Conservation (phyloP, 768 basidiomycete genomes). For the Termitomyces titanicus region DNA sequence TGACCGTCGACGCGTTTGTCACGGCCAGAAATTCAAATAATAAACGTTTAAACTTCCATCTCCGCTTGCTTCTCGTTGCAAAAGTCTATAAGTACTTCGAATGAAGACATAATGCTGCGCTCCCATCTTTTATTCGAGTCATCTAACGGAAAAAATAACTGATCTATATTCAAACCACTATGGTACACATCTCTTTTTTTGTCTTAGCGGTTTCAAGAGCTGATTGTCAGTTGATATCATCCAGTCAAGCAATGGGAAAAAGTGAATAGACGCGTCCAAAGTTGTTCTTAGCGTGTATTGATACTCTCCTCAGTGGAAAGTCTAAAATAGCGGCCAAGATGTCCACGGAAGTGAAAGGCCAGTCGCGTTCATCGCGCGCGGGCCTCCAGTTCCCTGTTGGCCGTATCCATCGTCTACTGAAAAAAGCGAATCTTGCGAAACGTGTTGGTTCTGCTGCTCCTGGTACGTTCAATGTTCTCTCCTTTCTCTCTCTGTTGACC, state of each 20-base stretch:
- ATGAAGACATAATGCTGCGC: neutral
- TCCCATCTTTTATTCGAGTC: neutral
- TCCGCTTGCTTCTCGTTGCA: slow-evolving; percentile 11
- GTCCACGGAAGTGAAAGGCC: slow-evolving; percentile 46
- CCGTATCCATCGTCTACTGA: slow-evolving; percentile 78
- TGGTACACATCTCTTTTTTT: neutral
- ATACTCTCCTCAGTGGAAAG: slow-evolving; percentile 17
- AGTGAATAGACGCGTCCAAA: slow-evolving; percentile 26
- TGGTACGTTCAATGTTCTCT: slow-evolving; percentile 32
- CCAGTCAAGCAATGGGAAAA: slow-evolving; percentile 56
- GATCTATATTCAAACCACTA: neutral
- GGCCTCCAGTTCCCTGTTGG: slow-evolving; percentile 76
- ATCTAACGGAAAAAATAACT: neutral
- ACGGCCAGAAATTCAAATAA: slow-evolving; percentile 4
- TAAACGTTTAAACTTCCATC: slow-evolving; percentile 8
- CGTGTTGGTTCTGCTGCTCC: slow-evolving; percentile 70
- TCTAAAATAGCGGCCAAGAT: slow-evolving; percentile 28
- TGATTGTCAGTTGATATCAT: neutral
- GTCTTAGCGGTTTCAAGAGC: slow-evolving; percentile 2
- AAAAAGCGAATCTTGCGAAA: slow-evolving; percentile 69
- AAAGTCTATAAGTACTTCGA: slow-evolving; percentile 5
- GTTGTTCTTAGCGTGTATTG: slow-evolving; percentile 7
- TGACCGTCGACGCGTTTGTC: slow-evolving; percentile 18
- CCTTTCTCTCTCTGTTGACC: slow-evolving; percentile 1
- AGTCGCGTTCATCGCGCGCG: slow-evolving; percentile 65